These are phyloP conservation scores for Aspergillus aculeatus DNA, from an alignment of 2,329 filamentous ascomycete genomes.

Conservation along the genomic window DNA sequence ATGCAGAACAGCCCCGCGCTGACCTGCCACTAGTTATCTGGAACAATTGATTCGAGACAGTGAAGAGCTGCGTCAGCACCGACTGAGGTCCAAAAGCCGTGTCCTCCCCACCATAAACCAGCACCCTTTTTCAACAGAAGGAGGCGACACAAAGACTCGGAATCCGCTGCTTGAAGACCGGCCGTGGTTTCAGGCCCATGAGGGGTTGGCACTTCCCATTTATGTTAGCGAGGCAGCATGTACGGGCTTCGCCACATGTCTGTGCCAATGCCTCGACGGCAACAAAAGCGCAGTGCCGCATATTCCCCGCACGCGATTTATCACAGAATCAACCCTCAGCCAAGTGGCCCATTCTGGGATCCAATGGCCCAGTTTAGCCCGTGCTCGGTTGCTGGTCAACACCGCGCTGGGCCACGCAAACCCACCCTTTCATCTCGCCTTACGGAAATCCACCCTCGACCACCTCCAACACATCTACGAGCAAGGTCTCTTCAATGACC, in stretches of 20 bases:
- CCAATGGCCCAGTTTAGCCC: conserved; percentile 29
- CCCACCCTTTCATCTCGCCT: conserved; percentile 28
- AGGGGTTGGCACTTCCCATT: conserved; percentile 23
- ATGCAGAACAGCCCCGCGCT: too few relatives aligned
- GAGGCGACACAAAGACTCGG: conserved; percentile 8
- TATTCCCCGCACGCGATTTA: conserved; percentile 26
- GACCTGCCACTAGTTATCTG: not conserved
- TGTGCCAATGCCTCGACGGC: conserved; percentile 29
- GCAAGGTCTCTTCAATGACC: conserved; percentile 19
- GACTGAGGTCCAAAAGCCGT: conserved; percentile 21
- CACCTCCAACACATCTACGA: conserved; percentile 32
- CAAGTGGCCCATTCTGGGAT: conserved; percentile 5
- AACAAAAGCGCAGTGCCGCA: conserved; percentile 18
- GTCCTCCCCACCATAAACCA: too few relatives aligned
- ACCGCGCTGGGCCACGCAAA: conserved; percentile 31
- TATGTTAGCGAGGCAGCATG: conserved; percentile 36
- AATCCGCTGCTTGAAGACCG: conserved; percentile 27
- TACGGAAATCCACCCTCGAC: conserved; percentile 35
- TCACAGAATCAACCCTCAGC: conserved; percentile 17
- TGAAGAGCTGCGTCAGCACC: conserved; percentile 16
- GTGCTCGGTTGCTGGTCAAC: conserved; percentile 30
- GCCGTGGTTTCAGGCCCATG: conserved; percentile 30
- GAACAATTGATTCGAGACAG: conserved; percentile 8
- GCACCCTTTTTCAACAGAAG: conserved; percentile 1
- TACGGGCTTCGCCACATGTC: conserved; percentile 33